Conservation (phyloP, 768 basidiomycete species). For the Lactarius quietus region DNA sequence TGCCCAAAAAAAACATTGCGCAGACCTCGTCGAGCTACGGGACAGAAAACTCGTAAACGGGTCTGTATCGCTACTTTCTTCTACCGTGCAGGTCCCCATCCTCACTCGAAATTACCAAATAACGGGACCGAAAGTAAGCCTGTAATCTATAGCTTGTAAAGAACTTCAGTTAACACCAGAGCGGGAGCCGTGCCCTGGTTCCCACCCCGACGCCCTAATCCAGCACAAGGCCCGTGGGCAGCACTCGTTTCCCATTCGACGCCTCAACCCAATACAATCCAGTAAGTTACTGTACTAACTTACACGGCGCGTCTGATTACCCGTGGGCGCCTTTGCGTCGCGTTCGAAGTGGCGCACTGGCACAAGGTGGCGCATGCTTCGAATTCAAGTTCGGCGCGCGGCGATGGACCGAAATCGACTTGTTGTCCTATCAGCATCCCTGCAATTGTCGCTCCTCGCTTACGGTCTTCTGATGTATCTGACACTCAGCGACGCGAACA, state of each 20-base stretch:
- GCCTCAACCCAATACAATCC: background rate
- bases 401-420: constrained; percentile 25
- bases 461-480: background rate
- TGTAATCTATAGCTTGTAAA: no score
- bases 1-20: no score
- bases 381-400: background rate
- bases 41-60: no score
- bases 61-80: no score
- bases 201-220: background rate
- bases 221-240: no score
- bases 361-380: background rate
- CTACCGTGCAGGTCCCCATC: no score
- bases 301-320: background rate
- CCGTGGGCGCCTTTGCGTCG: background rate
- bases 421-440: constrained; percentile 61
- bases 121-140: no score
- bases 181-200: background rate
- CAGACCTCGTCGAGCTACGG: no score
- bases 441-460: constrained; percentile 18
- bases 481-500: background rate
- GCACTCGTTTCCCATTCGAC: background rate
- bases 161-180: background rate
- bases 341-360: background rate
- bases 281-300: no score
- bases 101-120: no score